Conservation (phyloP, 345 rosid genomes). For the Camelina sativa region DNA sequence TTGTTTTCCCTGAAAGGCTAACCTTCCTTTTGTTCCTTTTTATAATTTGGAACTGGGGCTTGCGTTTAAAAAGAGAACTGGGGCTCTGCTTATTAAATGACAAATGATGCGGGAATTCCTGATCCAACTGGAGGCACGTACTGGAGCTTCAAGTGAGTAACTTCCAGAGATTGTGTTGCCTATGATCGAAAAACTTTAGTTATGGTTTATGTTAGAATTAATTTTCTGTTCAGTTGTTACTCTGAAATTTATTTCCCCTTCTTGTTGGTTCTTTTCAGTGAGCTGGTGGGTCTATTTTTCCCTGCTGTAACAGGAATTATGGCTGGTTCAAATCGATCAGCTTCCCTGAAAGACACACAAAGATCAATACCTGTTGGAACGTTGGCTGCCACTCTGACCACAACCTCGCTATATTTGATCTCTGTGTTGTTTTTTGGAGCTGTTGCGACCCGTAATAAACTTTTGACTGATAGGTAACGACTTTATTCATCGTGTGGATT, state of each 20-base stretch:
- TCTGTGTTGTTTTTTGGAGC: constrained; percentile 92
- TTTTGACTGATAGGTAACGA: constrained; percentile 89
- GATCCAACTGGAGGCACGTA: constrained; percentile 68
- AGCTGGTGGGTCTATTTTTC: constrained; percentile 96
- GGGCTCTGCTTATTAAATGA: constrained; percentile 84
- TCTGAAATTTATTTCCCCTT: constrained; percentile 26
- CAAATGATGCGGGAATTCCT: constrained; percentile 96
- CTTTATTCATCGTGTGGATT: constrained; percentile 17
- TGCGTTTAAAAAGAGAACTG: constrained; percentile 83
- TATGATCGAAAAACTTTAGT: constrained; percentile 25
- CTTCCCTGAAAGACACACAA: constrained; percentile 94
- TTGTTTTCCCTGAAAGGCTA: background rate
- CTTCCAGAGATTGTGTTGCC: constrained; percentile 21
- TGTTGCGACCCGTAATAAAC: constrained; percentile 80
- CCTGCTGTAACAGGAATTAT: constrained; percentile 99
- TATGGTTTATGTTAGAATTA: constrained; percentile 7
- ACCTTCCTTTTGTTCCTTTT: constrained; percentile 26
- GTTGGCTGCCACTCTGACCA: constrained; percentile 89
- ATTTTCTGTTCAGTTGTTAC: constrained; percentile 21
- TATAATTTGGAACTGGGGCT: constrained; percentile 54
- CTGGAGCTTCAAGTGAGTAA: constrained; percentile 92
- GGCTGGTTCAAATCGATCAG: constrained; percentile 99
- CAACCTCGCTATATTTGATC: constrained; percentile 73
- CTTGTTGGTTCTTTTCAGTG: constrained; percentile 52
- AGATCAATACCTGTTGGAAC: constrained; percentile 96